These are phyloP conservation scores for Cryptococcus sp. DNA, from an alignment of 1,284 basidiomycete genomes.

Conservation along the genomic window DNA sequence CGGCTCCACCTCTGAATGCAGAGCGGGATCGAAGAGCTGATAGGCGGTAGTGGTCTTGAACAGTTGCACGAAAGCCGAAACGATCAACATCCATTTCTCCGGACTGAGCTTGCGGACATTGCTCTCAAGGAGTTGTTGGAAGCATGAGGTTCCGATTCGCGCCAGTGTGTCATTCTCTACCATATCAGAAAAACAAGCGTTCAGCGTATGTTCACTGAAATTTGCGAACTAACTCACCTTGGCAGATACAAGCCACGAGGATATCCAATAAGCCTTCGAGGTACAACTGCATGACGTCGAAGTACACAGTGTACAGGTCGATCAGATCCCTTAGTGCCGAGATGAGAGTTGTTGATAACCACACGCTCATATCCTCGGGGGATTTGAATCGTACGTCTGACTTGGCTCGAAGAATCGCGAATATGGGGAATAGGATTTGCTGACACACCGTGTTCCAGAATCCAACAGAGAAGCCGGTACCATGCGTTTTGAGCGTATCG, in stretches of 20 bases:
- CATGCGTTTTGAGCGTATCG: slow-evolving; percentile 88
- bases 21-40: slow-evolving; percentile 89
- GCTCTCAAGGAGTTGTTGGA: slow-evolving; percentile 93
- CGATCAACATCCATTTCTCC: slow-evolving; percentile 86
- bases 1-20: slow-evolving; percentile 75
- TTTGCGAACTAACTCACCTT: slow-evolving; percentile 66
- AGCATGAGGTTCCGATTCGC: slow-evolving; percentile 94
- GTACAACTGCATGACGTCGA: slow-evolving; percentile 85
- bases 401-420: slow-evolving; percentile 74
- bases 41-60: slow-evolving; percentile 98
- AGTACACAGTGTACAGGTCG: slow-evolving; percentile 94
- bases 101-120: slow-evolving; percentile 87
- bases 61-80: slow-evolving; percentile 89
- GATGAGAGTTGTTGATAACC: slow-evolving; percentile 99
- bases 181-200: not conserved
- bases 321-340: slow-evolving; percentile 95
- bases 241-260: slow-evolving; percentile 95
- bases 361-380: slow-evolving; percentile 99
- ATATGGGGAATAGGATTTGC: slow-evolving; percentile 97
- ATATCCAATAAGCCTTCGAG: slow-evolving; percentile 90
- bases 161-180: slow-evolving; percentile 97
- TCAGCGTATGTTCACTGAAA: too few species aligned
- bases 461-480: slow-evolving; percentile 78
- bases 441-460: slow-evolving; percentile 99
- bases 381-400: slow-evolving; percentile 86